These are phyloP conservation scores for Podochytrium sp. DNA, from an alignment of 192 early-diverging fungal genomes.

Conservation along the genomic window DNA sequence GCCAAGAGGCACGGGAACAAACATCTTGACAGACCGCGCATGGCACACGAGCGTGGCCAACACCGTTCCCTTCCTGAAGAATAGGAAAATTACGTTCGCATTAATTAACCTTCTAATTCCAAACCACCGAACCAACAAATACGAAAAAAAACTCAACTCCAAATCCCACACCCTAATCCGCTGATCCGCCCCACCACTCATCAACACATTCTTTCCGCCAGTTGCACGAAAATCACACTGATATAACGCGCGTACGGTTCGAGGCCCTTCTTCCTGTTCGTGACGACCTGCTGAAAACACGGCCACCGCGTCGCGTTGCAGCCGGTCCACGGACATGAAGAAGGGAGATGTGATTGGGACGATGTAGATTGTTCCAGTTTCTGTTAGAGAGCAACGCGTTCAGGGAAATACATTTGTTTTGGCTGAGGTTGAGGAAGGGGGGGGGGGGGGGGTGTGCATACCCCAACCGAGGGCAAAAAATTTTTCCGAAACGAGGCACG, in stretches of 20 bases:
- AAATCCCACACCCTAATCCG: conserved; percentile 75
- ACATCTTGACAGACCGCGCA: conserved; percentile 30
- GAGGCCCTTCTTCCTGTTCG: conserved; percentile 54
- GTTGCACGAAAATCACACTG: conserved; percentile 39
- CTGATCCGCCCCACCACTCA: conserved; percentile 72
- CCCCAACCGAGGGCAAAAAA: too few species aligned
- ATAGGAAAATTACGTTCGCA: too few species aligned
- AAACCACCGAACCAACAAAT: background rate
- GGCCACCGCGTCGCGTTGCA: conserved; percentile 9
- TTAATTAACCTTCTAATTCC: too few species aligned
- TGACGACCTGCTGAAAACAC: conserved; percentile 28
- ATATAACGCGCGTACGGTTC: conserved; percentile 68
- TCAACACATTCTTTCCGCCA: conserved; percentile 52
- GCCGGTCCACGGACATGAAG: conserved; percentile 33
- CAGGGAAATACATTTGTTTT: too few species aligned
- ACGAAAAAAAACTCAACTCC: conserved; percentile 53
- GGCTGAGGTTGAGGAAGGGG: too few species aligned
- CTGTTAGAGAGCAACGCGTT: conserved; percentile 41
- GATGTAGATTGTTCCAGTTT: conserved; percentile 64
- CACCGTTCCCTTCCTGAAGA: conserved; percentile 45
- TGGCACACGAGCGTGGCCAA: conserved; percentile 61
- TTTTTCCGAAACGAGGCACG: too few species aligned
- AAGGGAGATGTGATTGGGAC: conserved; percentile 52
- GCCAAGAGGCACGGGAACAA: conserved; percentile 35
- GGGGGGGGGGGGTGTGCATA: too few species aligned